These are phyloP conservation scores for Chaetomidium leptoderma DNA, from an alignment of 495 filamentous ascomycete genomes.

Conservation along the genomic window DNA sequence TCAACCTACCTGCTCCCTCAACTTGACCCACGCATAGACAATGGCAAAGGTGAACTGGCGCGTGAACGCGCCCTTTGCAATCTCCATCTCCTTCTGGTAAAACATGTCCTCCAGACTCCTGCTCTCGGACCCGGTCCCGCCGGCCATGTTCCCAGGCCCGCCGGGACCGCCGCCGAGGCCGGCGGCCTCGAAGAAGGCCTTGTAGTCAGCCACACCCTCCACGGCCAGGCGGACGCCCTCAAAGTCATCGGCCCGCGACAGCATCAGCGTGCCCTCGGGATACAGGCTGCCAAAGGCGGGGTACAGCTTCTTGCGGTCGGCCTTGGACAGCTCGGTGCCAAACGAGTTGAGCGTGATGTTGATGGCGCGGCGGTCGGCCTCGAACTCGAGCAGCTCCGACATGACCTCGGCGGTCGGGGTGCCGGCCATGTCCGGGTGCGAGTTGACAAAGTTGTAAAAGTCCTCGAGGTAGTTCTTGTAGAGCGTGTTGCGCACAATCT, in stretches of 20 bases:
- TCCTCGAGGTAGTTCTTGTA: slow-evolving; percentile 99
- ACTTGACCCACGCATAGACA: slow-evolving; percentile 96
- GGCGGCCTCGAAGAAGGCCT: slow-evolving; percentile 87
- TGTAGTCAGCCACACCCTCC: slow-evolving; percentile 87
- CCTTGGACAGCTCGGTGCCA: slow-evolving; percentile 92
- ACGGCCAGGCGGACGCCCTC: slow-evolving; percentile 91
- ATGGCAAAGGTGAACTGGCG: slow-evolving; percentile 93
- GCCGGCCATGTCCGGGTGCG: slow-evolving; percentile 73
- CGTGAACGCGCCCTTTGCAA: slow-evolving; percentile 90
- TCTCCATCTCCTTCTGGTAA: slow-evolving; percentile 99
- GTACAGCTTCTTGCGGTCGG: slow-evolving; percentile 92
- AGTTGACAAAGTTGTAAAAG: slow-evolving; percentile 88
- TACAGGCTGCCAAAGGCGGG: slow-evolving; percentile 86
- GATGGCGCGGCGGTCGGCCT: slow-evolving; percentile 93
- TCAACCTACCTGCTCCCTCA: slow-evolving; percentile 84
- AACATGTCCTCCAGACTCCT: slow-evolving; percentile 96
- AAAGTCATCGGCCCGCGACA: slow-evolving; percentile 90
- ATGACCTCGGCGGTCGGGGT: slow-evolving; percentile 92
- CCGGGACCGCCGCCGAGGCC: slow-evolving; percentile 71
- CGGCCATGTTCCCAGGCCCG: slow-evolving; percentile 77
- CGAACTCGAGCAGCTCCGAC: slow-evolving; percentile 91
- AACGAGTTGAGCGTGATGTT: slow-evolving; percentile 99
- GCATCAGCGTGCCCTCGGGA: slow-evolving; percentile 90
- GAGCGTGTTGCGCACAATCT: slow-evolving; percentile 96
- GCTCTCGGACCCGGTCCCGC: slow-evolving; percentile 68